Evolutionary conservation across 2,329 filamentous ascomycete species (phyloP), one percentile per base, ranked within the genome.

Genomic region (Sclerotinia spermophila): DNA sequence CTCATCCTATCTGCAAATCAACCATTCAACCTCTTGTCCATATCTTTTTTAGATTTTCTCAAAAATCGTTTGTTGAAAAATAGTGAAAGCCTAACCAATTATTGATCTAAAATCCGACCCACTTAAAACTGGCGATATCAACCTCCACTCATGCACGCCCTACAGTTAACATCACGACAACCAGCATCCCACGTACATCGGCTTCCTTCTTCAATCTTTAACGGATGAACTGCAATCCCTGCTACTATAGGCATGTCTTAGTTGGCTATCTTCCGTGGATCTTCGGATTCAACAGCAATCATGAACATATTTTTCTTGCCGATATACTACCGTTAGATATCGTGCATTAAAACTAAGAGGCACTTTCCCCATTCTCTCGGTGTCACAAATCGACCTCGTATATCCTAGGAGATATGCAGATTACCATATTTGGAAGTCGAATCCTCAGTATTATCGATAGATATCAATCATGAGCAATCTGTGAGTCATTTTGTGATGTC

Each of bases 401-500:
- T 64, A 48, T 64, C 6, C 30, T 64, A 27, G 30, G 42, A 48
- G 2, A 64, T 64, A 48, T 48, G 11, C 7, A 30, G 24, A 15
- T 24, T 48, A 48, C 48, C 60, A 64, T 38, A 13, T 35, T 10
- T 27, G n/a, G 24, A 44, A 48, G 42, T 64, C 7, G 11, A 64
- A 33, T 48, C 42, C 24, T 64, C 44, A 48, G 15, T 48, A 17
- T 48, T 8, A 27, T 27, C 33, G n/a, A n/a, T 38, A 35, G 44
- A 48, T 48, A 38, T 30, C 42, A 19, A 48, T 21, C 42, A 48
- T 24, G 11, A 48, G 7, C 60, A 48, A 64, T 48, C 42, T 13
- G 48, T 64, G 60, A 64, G 42, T 64, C 60, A 64, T 64, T 48
- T 64, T 21, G 17, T 27, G 17, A 19, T 35, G 60, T 48, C 60